Percentiles rank a stretch among this genome's conserved stretches.
Evolutionary conservation across 768 basidiomycete species (phyloP).

Genomic region (Calocybe gangraenosa): DNA sequence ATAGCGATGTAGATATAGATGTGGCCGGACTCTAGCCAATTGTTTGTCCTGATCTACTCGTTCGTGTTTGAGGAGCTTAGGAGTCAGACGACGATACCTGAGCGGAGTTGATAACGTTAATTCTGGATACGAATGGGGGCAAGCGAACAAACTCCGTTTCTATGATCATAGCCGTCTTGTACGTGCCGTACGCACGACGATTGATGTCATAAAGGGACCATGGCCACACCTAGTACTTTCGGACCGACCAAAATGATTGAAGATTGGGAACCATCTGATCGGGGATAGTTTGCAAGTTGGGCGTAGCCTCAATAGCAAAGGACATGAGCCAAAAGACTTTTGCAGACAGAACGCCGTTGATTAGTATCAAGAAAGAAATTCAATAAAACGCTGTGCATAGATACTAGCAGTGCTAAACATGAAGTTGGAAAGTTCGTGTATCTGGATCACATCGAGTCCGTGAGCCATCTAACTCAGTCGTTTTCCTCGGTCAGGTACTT

Average conservation of each 20-base stretch:
- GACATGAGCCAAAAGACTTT: too few relatives aligned
- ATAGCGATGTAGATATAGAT: slow-evolving; percentile 15
- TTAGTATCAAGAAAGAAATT: neutral
- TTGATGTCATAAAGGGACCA: slow-evolving; percentile 11
- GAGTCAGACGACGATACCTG: slow-evolving; percentile 1
- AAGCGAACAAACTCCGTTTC: slow-evolving; percentile 9
- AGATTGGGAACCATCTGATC: slow-evolving; percentile 10
- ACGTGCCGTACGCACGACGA: slow-evolving; percentile 4
- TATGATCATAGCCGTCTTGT: neutral
- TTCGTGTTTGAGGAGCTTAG: slow-evolving; percentile 7
- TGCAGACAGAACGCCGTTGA: too few relatives aligned
- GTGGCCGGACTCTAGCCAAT: slow-evolving; percentile 4
- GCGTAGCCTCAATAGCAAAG: neutral
- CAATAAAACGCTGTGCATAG: neutral
- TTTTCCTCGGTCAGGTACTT: slow-evolving; percentile 27
- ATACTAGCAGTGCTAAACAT: slow-evolving; percentile 4
- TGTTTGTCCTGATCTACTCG: slow-evolving; percentile 9
- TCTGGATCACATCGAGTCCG: neutral
- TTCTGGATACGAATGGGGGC: slow-evolving; percentile 2
- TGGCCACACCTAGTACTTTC: slow-evolving; percentile 4
- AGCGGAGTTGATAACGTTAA: slow-evolving; percentile 5
- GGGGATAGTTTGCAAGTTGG: slow-evolving; percentile 10
- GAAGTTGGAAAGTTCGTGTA: neutral
- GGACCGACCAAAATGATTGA: slow-evolving; percentile 13
- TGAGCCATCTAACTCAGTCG: neutral